Percentiles rank a stretch among this genome's conserved stretches.
Evolutionary conservation across 208 protist species (phyloP).

Genomic region (Vickermania ingenoplastis): DNA sequence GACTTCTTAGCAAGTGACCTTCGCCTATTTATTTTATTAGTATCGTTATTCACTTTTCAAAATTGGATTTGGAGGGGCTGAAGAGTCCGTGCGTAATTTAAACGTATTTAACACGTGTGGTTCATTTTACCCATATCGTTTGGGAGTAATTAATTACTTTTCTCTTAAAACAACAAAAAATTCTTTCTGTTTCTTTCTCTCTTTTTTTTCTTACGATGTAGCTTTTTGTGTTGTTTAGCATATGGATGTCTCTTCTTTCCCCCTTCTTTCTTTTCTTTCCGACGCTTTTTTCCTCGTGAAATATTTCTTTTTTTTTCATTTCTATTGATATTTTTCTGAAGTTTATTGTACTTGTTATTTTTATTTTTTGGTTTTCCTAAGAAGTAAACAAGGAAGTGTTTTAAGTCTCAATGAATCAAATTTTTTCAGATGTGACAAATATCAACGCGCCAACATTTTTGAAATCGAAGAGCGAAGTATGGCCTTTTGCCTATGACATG

Average conservation of each 20-base stretch:
- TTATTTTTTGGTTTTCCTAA: slow-evolving; percentile 4
- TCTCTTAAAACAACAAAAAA: neutral
- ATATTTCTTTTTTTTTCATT: slow-evolving; percentile 15
- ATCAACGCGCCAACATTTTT: slow-evolving; percentile 1
- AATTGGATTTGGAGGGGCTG: neutral
- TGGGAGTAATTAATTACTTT: neutral
- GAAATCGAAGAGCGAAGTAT: slow-evolving; percentile 5
- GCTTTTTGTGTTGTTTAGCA: neutral
- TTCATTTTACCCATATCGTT: neutral
- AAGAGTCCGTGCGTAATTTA: neutral
- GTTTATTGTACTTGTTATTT: slow-evolving; percentile 6
- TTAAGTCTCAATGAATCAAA: neutral
- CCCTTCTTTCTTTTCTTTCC: slow-evolving; percentile 8
- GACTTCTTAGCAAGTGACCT: no score
- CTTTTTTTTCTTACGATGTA: slow-evolving; percentile 7
- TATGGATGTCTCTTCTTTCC: slow-evolving; percentile 5
- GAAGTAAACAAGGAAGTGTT: neutral
- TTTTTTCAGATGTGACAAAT: neutral
- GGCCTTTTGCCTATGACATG: neutral
- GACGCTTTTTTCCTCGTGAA: slow-evolving; percentile 2
- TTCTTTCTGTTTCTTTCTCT: neutral
- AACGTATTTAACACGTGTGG: neutral
- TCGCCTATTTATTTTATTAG: neutral
- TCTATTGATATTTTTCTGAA: slow-evolving; percentile 6
- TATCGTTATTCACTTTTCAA: neutral